Evolutionary conservation across 495 filamentous ascomycete genomes (phyloP).

Genomic region (Hypoxylon lenormandii): DNA sequence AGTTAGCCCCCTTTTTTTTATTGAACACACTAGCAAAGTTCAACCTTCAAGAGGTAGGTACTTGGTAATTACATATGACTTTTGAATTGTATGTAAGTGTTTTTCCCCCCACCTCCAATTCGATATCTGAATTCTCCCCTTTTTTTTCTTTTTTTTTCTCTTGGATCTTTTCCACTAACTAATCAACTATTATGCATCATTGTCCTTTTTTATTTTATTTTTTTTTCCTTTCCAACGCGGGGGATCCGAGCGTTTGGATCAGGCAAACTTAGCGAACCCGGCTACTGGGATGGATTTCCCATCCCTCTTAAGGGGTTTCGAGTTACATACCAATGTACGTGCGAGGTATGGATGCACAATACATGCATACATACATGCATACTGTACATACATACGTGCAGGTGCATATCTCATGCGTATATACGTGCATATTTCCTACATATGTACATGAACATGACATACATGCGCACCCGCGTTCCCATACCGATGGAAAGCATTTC

Average conservation of each 20-base stretch:
- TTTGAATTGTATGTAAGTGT: no score
- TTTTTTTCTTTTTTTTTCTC: slow-evolving; percentile 13
- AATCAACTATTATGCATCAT: slow-evolving; percentile 29
- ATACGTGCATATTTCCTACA: slow-evolving; percentile 20
- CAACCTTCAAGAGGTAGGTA: no score
- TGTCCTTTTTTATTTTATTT: slow-evolving; percentile 33
- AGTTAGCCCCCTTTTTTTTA: no score
- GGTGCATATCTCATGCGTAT: slow-evolving; percentile 6
- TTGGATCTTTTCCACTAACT: slow-evolving; percentile 1
- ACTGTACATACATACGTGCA: slow-evolving; percentile 32
- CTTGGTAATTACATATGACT: slow-evolving; percentile 41
- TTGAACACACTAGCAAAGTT: no score
- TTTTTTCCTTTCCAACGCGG: slow-evolving; percentile 27
- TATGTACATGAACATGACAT: slow-evolving; percentile 18
- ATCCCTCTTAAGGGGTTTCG: slow-evolving; percentile 34
- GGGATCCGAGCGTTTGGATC: slow-evolving; percentile 44
- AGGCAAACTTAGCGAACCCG: slow-evolving; percentile 42
- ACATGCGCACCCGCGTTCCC: slow-evolving; percentile 11
- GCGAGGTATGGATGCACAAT: slow-evolving; percentile 26
- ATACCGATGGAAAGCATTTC: neutral
- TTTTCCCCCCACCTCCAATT: slow-evolving; percentile 9
- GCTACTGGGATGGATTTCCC: slow-evolving; percentile 41
- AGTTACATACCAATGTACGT: slow-evolving; percentile 11
- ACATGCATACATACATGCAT: slow-evolving; percentile 32
- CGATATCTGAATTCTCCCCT: slow-evolving; percentile 20